These are phyloP conservation scores for Pythium phragmitis DNA, from an alignment of 352 stramenopile genomes.

Conservation along the genomic window DNA sequence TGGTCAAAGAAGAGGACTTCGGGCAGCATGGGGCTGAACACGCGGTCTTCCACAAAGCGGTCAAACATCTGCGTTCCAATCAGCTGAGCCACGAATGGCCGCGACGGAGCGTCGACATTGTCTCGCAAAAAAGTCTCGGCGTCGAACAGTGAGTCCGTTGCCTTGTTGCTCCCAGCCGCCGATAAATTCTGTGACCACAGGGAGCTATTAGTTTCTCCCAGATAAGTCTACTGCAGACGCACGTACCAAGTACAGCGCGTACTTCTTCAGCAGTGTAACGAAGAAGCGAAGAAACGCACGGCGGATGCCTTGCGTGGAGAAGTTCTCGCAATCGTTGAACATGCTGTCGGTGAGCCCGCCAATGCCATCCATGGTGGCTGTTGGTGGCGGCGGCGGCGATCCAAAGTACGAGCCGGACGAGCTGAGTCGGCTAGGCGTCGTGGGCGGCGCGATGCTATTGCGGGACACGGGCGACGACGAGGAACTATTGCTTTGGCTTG, in stretches of 20 bases:
- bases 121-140: constrained; percentile 66
- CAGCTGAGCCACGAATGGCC: constrained; percentile 60
- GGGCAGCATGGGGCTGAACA: constrained; percentile 56
- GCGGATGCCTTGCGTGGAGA: constrained; percentile 60
- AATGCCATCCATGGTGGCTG: constrained; percentile 31
- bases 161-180: constrained; percentile 32
- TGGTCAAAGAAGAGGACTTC: constrained; percentile 86
- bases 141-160: constrained; percentile 52
- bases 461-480: constrained; percentile 32
- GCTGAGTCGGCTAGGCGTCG: constrained; percentile 32
- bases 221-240: neutral
- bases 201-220: neutral
- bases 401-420: constrained; percentile 29
- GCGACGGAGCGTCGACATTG: constrained; percentile 55
- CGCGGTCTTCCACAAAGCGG: constrained; percentile 78
- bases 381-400: constrained; percentile 10
- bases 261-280: constrained; percentile 79
- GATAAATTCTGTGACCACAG: constrained; percentile 2
- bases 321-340: constrained; percentile 73
- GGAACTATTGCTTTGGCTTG: constrained; percentile 15
- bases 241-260: constrained; percentile 68
- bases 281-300: constrained; percentile 83
- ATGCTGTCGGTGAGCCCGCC: constrained; percentile 55
- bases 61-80: constrained; percentile 84
- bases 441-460: constrained; percentile 11